phyloP scores from a whole-genome alignment of 495 filamentous ascomycete genomes.

The Lophiostoma macrostomum region DNA sequence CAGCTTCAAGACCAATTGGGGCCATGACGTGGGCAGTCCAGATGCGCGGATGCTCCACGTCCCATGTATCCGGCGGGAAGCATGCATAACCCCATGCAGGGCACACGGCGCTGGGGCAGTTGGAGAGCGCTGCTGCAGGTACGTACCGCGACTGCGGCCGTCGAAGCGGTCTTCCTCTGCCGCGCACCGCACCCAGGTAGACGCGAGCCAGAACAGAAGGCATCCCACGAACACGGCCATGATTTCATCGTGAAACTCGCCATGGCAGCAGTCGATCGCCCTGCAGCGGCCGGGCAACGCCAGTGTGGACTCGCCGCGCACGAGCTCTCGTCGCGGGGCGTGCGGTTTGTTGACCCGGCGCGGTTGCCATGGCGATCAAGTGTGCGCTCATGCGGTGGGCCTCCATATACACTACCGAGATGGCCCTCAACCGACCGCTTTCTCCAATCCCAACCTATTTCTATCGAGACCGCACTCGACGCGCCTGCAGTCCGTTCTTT shows the following conservation, averaged over 20 bases:
- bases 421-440: neutral
- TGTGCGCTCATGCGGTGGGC: neutral
- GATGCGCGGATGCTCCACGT: too few species aligned
- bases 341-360: conserved; percentile 8
- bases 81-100: conserved; percentile 14
- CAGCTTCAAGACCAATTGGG: too few species aligned
- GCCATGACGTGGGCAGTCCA: too few species aligned
- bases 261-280: too few species aligned
- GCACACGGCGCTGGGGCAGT: neutral
- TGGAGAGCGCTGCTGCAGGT: conserved; percentile 20
- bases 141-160: too few species aligned
- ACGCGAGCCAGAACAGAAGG: too few species aligned
- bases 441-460: conserved; percentile 9
- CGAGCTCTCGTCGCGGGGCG: conserved; percentile 4
- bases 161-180: too few species aligned
- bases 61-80: neutral
- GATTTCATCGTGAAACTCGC: too few species aligned
- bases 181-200: too few species aligned
- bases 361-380: conserved; percentile 9
- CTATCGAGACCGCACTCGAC: conserved; percentile 7
- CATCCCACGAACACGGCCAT: too few species aligned
- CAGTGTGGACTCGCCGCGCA: conserved; percentile 1
- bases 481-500: conserved; percentile 18
- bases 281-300: too few species aligned
- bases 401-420: neutral